Evolutionary conservation across 768 basidiomycete genomes (phyloP), one percentile per base, ranked within the genome.

Genomic region (Pholiota microspora): DNA sequence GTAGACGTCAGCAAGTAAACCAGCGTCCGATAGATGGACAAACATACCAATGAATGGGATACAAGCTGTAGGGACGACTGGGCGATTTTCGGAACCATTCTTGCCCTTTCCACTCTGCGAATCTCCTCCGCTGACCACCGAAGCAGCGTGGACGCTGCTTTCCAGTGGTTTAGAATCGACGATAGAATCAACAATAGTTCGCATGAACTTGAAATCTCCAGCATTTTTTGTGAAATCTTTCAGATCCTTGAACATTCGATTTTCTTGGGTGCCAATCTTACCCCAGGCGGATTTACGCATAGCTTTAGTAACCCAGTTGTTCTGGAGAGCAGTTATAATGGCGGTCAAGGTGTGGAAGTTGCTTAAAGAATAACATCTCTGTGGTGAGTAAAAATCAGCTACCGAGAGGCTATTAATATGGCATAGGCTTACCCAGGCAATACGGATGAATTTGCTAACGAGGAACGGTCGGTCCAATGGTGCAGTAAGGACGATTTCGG

Each of bases 261-360:
- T 78, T 65, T 94, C 92, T 75, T 82, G 88, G 7, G 78, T 71
- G 4, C 84, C 81, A 16, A 94, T 74, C 21, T 84, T 80, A 46
- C 74, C 74, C 86, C 88, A 89, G 9, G 64, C 67, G 23, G 79
- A 73, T 47, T 84, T 84, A 40, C 76, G 73, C 79, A 94, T 85
- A 7, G 84, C 85, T 51, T 76, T 78, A 45, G 72, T 73, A 9
- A 92, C 85, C 80, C 83, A 85, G 6, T 85, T 81, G 56, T 78
- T 85, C 44, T 82, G 80, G 40, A 97, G 75, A 2, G 87, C 93
- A 6, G 84, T 78, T 40, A 96, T 82, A 51, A 97, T 82, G 21
- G 92, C 92, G 3, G 87, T 84, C 36, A 94, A 66, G 2, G 89
- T 85, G 59, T 84, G 82, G 71, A 89, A 92, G 72, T 88, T 94